Evolutionary conservation across 495 filamentous ascomycete genomes (phyloP).

Genomic region (Xylaria bambusicola): DNA sequence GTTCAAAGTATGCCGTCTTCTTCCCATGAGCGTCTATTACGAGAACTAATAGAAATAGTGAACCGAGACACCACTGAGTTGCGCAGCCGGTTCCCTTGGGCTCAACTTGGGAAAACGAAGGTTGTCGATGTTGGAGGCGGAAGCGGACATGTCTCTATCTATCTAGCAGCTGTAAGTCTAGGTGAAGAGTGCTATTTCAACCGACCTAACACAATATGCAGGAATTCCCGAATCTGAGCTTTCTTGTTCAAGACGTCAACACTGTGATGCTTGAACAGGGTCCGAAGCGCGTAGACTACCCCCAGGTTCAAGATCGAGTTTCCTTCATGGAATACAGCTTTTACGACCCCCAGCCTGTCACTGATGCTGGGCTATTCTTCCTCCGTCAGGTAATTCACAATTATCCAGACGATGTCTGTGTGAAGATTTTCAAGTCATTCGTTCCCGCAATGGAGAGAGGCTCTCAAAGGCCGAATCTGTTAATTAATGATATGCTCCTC

Average conservation of each 20-base stretch:
- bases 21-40: neutral
- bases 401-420: slow-evolving; percentile 20
- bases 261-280: slow-evolving; percentile 24
- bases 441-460: slow-evolving; percentile 27
- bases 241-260: slow-evolving; percentile 30
- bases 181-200: neutral
- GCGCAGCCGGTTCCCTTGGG: slow-evolving; percentile 26
- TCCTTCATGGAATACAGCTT: slow-evolving; percentile 28
- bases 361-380: slow-evolving; percentile 23
- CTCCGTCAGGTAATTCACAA: slow-evolving; percentile 32
- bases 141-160: slow-evolving; percentile 15
- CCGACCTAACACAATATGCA: neutral
- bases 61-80: slow-evolving; percentile 15
- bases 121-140: slow-evolving; percentile 18
- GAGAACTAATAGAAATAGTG: neutral
- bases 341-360: slow-evolving; percentile 28
- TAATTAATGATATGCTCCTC: slow-evolving; percentile 32
- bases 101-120: slow-evolving; percentile 10
- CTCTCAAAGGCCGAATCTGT: slow-evolving; percentile 8
- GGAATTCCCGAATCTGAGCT: slow-evolving; percentile 10
- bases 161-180: slow-evolving; percentile 11
- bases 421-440: slow-evolving; percentile 25
- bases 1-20: neutral
- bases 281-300: neutral
- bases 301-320: slow-evolving; percentile 20